Base-by-base conservation (phyloP, 2,329 filamentous ascomycete species). In the Penicillium frequentans region DNA sequence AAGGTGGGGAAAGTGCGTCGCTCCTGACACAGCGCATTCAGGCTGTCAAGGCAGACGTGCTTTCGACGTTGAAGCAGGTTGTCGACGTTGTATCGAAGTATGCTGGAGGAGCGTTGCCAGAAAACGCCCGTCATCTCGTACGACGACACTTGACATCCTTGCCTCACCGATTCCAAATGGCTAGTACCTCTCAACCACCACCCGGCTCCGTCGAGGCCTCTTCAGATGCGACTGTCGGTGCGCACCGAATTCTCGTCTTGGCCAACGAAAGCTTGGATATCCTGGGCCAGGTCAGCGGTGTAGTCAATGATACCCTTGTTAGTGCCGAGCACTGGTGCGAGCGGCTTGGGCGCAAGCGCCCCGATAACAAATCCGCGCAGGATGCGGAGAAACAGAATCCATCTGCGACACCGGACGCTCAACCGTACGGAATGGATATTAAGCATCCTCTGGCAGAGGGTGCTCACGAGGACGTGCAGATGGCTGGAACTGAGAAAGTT, bases 301-400 rank as follows among this genome's bases (percentile, higher is more conserved):
- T 97, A 2, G 83, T 98, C 9, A 90, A 96, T 64, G 90, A 91
- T 52, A 98, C 95, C 0, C 89, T 98, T 52, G 84, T 90, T 54
- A 95, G 90, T 66, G 95, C 95, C 0, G 93, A 98, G 74, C 86
- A 88, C 65, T 98, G 95, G 95, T 90, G 93, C 63, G 89, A 93
- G 57, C 82, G 87, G 21, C 80, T 96, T 57, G 90, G 90, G 11
- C 80, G 81, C 35, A 75, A 79, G 42, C 73, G 70, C 23, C 66
- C 71, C 19, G 67, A 69, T 13, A 64, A 61, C 52, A 68, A 67
- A 60, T 49, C 64, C 37, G 47, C 58, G 24, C 61, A 51, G 45
- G 67, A 67, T 49, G 57, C 52, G 31, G 59, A 67, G 47, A 68
- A 68, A 45, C 63, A 61, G 44, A 57, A 57, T 23, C 57, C 61